These are phyloP conservation scores for Umbelopsis sp. DNA, from an alignment of 192 early-diverging fungal species.

Conservation along the genomic window DNA sequence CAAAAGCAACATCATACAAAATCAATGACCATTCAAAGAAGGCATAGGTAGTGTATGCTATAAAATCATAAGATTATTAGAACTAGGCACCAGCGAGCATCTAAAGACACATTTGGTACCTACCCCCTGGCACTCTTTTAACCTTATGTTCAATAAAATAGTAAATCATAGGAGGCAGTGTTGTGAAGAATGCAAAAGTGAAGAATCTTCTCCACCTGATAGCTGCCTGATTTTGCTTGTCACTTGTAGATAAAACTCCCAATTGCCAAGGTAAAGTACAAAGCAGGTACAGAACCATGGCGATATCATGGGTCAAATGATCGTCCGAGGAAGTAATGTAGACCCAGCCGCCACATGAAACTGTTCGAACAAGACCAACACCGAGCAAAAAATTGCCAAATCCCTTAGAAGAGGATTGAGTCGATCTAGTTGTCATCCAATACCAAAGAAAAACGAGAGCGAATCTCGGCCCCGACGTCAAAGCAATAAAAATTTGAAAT, in stretches of 20 bases:
- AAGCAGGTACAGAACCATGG: conserved; percentile 81
- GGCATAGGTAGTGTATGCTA: conserved; percentile 77
- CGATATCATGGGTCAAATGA: conserved; percentile 77
- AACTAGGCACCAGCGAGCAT: not conserved
- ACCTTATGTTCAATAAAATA: conserved; percentile 82
- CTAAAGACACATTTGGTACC: not conserved
- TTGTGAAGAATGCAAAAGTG: conserved; percentile 66
- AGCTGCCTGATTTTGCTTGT: conserved; percentile 45
- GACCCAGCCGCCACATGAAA: conserved; percentile 81
- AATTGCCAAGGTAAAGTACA: conserved; percentile 76
- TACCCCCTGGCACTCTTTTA: conserved; percentile 68
- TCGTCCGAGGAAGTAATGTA: conserved; percentile 84
- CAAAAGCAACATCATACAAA: conserved; percentile 75
- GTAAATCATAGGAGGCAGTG: conserved; percentile 75
- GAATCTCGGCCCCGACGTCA: conserved; percentile 64
- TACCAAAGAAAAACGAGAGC: conserved; percentile 52
- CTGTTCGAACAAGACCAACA: conserved; percentile 64
- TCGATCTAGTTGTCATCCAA: conserved; percentile 40
- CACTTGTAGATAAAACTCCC: conserved; percentile 56
- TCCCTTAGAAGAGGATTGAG: conserved; percentile 26
- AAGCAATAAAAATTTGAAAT: conserved; percentile 81
- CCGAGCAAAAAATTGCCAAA: conserved; percentile 44
- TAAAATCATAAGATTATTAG: not conserved
- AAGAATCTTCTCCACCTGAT: conserved; percentile 59
- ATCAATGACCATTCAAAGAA: conserved; percentile 88